Base-by-base conservation (phyloP, 192 early-diverging fungal species). In the Coemansia brasiliensis region DNA sequence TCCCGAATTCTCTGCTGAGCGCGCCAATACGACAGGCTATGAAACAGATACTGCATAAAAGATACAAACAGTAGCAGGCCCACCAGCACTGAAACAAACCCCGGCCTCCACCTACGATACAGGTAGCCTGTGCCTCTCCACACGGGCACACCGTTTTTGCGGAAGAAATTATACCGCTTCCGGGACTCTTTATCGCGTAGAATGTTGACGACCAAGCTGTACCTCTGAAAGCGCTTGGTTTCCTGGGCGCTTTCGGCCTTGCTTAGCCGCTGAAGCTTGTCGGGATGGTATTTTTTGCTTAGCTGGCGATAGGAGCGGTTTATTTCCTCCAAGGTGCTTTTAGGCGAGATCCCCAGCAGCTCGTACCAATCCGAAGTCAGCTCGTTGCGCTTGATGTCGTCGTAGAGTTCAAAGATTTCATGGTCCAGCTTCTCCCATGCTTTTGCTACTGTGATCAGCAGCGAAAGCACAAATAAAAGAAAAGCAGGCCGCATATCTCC, bases 371-470 rank as follows among this genome's bases (percentile, higher is more conserved):
- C 74, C 50, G 53, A 74, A 51, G 53, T 86, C 11, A 32, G 76
- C 80, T 81, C 69, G 60, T 69, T 83, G 50, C 75, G 82, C 64
- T 88, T 86, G 45, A 92, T 69, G 25, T 83, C 83, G 69, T 92
- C 90, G 38, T 87, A 83, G 52, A 92, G 84, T 80, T 90, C 88
- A 72, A 92, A 92, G 57, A 92, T 92, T 66, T 90, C 88, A 68
- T 88, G 86, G 65, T 92, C 90, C 17, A 82, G 83, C 80, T 82
- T 59, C 58, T 74, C 76, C 76, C 75, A 83, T 2, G 72, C 71
- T 4, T n/a, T 29, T 0, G 24, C 52, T n/a, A 52, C 21, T 3
- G 44, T 40, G 11, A 42, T 20, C 5, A 72, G 40, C 22, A 65
- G 11, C 15, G 50, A 42, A 40, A 65, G 16, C 20, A 39, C 42